Percentiles rank a stretch among this genome's conserved stretches.
Evolutionary conservation across 371 early-diverging fungal species (phyloP).

Genomic region (Gilbertella persicaria): DNA sequence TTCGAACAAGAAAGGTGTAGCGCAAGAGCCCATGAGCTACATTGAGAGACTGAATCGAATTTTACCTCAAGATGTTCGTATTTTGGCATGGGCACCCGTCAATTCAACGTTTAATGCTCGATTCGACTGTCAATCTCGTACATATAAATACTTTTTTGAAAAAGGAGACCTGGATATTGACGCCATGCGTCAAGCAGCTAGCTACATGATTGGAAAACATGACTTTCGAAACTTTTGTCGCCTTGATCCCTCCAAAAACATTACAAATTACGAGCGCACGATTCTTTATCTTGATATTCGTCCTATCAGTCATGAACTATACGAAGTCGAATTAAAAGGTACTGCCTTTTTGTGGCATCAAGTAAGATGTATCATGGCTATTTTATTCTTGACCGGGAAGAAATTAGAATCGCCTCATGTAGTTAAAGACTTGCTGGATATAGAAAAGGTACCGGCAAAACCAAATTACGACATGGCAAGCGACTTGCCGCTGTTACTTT

Average conservation of each 20-base stretch:
- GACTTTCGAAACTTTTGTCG: constrained; percentile 97
- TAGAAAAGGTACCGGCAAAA: constrained; percentile 28
- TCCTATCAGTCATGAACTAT: constrained; percentile 58
- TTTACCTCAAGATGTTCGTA: constrained; percentile 88
- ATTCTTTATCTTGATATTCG: constrained; percentile 68
- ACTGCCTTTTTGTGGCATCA: constrained; percentile 97
- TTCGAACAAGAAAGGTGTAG: constrained; percentile 26
- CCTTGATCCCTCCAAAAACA: constrained; percentile 83
- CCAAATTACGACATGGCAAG: constrained; percentile 67
- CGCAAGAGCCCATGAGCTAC: constrained; percentile 72
- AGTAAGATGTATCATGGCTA: constrained; percentile 94
- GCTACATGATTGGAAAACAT: constrained; percentile 75
- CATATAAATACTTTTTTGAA: constrained; percentile 93
- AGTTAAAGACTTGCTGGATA: constrained; percentile 35
- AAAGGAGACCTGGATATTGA: constrained; percentile 58
- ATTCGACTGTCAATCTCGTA: constrained; percentile 83
- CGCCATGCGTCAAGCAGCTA: constrained; percentile 78
- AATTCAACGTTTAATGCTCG: constrained; percentile 80
- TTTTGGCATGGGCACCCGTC: constrained; percentile 93
- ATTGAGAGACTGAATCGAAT: constrained; percentile 80
- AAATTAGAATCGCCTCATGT: constrained; percentile 39
- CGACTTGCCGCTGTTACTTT: constrained; percentile 84
- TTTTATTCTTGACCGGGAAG: constrained; percentile 84
- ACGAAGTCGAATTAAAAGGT: constrained; percentile 72
- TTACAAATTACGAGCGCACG: constrained; percentile 72